These are phyloP conservation scores for Trichosanthes cucumerina DNA, from an alignment of 306 rosid species.

Conservation along the genomic window DNA sequence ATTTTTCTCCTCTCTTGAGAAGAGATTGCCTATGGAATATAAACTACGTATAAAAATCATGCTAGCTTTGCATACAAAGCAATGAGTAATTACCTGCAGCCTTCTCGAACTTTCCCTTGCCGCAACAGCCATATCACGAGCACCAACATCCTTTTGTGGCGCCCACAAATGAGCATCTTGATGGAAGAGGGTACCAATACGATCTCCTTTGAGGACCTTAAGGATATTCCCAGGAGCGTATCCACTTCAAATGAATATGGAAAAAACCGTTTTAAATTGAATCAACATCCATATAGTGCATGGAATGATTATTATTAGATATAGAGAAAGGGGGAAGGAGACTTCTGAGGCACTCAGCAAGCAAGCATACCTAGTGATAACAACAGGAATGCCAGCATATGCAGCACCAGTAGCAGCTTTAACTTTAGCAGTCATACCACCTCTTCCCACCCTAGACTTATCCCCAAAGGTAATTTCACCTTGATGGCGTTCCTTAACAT, in stretches of 20 bases:
- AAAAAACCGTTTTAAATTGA: background rate
- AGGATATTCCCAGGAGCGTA: conserved; percentile 55
- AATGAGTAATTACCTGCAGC: conserved; percentile 57
- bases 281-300: background rate
- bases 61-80: conserved; percentile 13
- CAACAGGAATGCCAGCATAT: conserved; percentile 86
- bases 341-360: background rate
- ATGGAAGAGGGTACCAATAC: conserved; percentile 87
- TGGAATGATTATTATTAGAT: background rate
- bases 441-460: conserved; percentile 97
- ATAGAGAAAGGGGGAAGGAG: background rate
- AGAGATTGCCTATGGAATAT: conserved; percentile 53
- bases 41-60: conserved; percentile 11
- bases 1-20: conserved; percentile 69
- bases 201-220: conserved; percentile 83
- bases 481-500: conserved; percentile 81
- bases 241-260: conserved; percentile 47
- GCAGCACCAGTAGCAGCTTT: conserved; percentile 90
- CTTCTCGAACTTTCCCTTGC: conserved; percentile 93
- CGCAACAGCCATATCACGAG: conserved; percentile 90
- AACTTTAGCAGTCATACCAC: conserved; percentile 99
- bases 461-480: conserved; percentile 92
- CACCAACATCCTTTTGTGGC: conserved; percentile 50
- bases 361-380: conserved; percentile 68
- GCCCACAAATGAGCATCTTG: conserved; percentile 76